Conservation (phyloP, 768 basidiomycete genomes). For the Naganishia randhawae region DNA sequence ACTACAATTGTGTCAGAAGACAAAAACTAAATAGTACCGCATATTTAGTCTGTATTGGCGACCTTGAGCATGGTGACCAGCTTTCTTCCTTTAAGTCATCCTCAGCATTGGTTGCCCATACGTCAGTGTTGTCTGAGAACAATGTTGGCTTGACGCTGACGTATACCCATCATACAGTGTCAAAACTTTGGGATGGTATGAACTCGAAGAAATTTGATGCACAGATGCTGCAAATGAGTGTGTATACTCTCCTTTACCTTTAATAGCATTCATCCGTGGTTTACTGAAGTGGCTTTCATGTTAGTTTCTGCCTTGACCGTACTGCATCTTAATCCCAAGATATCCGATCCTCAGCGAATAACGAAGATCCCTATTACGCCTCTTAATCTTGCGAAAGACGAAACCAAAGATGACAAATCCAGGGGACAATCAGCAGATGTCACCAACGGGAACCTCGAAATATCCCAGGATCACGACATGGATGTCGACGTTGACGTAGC, state of each 20-base stretch:
- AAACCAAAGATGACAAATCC: neutral
- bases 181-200: conserved; percentile 80
- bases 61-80: conserved; percentile 20
- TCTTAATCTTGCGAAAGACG: conserved; percentile 33
- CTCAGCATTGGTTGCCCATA: conserved; percentile 67
- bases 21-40: neutral
- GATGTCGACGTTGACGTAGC: conserved; percentile 27
- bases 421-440: neutral
- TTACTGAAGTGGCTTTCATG: neutral
- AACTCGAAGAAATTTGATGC: conserved; percentile 88
- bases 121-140: conserved; percentile 52
- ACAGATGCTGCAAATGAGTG: conserved; percentile 72
- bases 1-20: conserved; percentile 56
- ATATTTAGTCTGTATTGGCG: conserved; percentile 10
- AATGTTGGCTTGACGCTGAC: conserved; percentile 54
- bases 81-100: conserved; percentile 17
- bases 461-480: conserved; percentile 52
- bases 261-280: neutral
- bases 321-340: conserved; percentile 71
- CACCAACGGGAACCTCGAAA: conserved; percentile 65
- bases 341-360: conserved; percentile 69
- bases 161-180: conserved; percentile 51
- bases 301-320: conserved; percentile 65
- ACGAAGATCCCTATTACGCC: conserved; percentile 51
- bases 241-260: neutral